Evolutionary conservation across 306 rosid species (phyloP).

Genomic region (Glycine soja): DNA sequence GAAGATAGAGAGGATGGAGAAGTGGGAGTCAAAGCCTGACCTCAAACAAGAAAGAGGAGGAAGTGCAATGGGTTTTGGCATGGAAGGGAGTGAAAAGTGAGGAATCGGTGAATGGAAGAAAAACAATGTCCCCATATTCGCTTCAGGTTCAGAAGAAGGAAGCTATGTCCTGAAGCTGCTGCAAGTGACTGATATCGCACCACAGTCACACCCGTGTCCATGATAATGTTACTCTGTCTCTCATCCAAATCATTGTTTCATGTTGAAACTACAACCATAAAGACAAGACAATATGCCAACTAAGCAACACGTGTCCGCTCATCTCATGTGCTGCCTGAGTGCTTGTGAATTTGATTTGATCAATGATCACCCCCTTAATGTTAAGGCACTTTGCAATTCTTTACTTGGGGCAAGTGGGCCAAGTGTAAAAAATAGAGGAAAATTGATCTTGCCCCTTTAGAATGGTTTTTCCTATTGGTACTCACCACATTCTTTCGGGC

Average conservation of each 20-base stretch:
- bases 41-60: conserved; percentile 57
- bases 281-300: conserved; percentile 7
- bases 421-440: too few relatives aligned
- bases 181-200: neutral
- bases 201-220: neutral
- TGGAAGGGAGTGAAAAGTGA: conserved; percentile 12
- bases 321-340: neutral
- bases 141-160: neutral
- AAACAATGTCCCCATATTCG: conserved; percentile 43
- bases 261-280: neutral
- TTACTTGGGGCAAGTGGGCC: too few relatives aligned
- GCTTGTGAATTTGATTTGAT: neutral
- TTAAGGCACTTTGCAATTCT: too few relatives aligned
- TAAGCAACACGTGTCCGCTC: conserved; percentile 33
- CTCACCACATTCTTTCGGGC: too few relatives aligned
- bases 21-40: conserved; percentile 39
- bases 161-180: neutral
- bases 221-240: neutral
- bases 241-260: neutral
- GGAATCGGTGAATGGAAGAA: conserved; percentile 46
- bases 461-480: too few relatives aligned
- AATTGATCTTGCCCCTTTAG: too few relatives aligned
- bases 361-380: too few relatives aligned
- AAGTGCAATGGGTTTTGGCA: conserved; percentile 40
- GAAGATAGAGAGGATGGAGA: neutral